These are phyloP conservation scores for Plasmopara viticola DNA, from an alignment of 352 stramenopile genomes.

Conservation along the genomic window DNA sequence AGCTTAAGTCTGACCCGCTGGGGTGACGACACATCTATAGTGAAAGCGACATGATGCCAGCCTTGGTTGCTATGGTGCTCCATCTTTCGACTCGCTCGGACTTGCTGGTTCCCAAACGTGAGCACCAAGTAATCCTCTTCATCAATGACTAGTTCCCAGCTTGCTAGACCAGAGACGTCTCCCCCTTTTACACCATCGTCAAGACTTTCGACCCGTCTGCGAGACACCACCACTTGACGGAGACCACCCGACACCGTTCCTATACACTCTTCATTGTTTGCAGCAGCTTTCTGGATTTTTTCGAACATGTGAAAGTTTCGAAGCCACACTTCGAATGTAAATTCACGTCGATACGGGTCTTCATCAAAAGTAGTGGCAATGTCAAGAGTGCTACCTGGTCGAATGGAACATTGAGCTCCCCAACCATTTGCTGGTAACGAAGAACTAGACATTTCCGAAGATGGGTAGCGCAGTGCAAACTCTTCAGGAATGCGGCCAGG, in stretches of 20 bases:
- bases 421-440: constrained; percentile 23
- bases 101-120: constrained; percentile 34
- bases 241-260: constrained; percentile 6
- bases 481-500: constrained; percentile 61
- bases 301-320: constrained; percentile 43
- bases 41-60: constrained; percentile 73
- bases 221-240: constrained; percentile 19
- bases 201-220: constrained; percentile 14
- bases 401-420: constrained; percentile 46
- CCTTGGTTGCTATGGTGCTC: constrained; percentile 17
- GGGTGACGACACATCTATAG: constrained; percentile 47
- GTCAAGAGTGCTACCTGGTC: constrained; percentile 55
- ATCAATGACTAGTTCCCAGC: constrained; percentile 43
- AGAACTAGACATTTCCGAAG: constrained; percentile 2
- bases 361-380: constrained; percentile 68
- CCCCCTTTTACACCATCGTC: constrained; percentile 18
- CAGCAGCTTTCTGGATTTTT: constrained; percentile 22
- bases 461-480: constrained; percentile 56
- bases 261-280: constrained; percentile 18
- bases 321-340: constrained; percentile 74
- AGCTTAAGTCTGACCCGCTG: constrained; percentile 48
- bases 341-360: constrained; percentile 70
- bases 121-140: constrained; percentile 43
- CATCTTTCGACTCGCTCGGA: constrained; percentile 40
- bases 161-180: constrained; percentile 19